Evolutionary conservation across 2,329 filamentous ascomycete species (phyloP).

Genomic region (Rhexocercosporidium sp.): DNA sequence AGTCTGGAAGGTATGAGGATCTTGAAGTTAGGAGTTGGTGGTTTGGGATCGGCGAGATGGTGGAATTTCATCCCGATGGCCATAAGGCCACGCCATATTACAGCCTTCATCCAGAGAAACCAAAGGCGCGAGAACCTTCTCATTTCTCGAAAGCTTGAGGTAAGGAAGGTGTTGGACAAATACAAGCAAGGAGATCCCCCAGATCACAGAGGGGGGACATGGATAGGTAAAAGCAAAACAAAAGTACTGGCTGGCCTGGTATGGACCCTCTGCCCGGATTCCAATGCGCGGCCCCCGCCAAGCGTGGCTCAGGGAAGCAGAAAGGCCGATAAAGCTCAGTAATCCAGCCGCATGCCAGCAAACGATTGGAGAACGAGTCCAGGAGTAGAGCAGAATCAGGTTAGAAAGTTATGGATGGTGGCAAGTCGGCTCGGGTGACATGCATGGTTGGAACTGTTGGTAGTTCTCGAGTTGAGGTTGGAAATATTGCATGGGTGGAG

Average conservation of each 20-base stretch:
- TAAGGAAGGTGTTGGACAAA: no score
- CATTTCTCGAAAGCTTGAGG: constrained; percentile 19
- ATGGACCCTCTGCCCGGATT: background rate
- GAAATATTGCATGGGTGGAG: no score
- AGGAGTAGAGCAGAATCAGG: background rate
- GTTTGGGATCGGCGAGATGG: constrained; percentile 40
- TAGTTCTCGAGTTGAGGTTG: no score
- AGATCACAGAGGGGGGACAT: background rate
- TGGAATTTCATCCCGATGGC: constrained; percentile 44
- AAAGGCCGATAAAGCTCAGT: constrained; percentile 1
- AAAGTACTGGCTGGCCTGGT: background rate
- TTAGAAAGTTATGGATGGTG: background rate
- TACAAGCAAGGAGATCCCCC: background rate
- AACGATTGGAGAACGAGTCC: background rate
- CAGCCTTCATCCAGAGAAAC: constrained; percentile 40
- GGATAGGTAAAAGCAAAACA: background rate
- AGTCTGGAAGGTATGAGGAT: constrained; percentile 41
- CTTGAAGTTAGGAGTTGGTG: constrained; percentile 40
- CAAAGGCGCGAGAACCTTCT: constrained; percentile 26
- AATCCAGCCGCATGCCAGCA: constrained; percentile 6
- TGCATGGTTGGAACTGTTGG: background rate
- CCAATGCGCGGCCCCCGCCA: background rate
- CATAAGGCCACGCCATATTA: constrained; percentile 43
- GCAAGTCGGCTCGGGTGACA: background rate
- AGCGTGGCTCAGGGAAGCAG: constrained; percentile 10